Base-by-base conservation (phyloP, 768 basidiomycete genomes). In the Jaapia argillacea region DNA sequence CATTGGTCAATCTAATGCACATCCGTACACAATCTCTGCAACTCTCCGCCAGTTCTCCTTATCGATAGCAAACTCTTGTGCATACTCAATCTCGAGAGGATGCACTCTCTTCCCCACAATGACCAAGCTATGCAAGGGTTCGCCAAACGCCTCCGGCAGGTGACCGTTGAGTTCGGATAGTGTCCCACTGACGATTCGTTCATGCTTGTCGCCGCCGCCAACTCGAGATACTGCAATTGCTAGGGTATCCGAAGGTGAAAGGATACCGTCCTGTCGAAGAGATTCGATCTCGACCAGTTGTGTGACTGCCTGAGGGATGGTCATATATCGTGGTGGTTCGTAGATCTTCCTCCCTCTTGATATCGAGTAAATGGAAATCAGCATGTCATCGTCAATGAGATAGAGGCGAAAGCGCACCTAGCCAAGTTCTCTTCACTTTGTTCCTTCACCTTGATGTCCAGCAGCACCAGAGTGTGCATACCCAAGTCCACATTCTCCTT, bases 371-470 rank as follows among this genome's bases (percentile, higher is more conserved):
- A 21, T 13, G 24, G 23, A 14, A 20, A 5, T 18, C 18, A 12
- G 24, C 14, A 10, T 31, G 5, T 33, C 39, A 38, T n/a, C n/a
- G 3, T 6, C 18, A 37, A 24, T 27, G 20, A 33, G 28, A 21
- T 23, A 37, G n/a, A n/a, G n/a, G n/a, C n/a, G n/a, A n/a, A n/a
- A n/a, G 55, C 69, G 45, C 48, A 91, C 94, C 90, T 76, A 1
- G 90, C 91, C 45, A 98, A 65, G 63, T 98, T 97, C 64, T 94
- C 92, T 56, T 96, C 93, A 57, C 79, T 94, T 66, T 97, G 92
- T 60, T 98, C 96, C 60, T 94, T 89, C 44, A 99, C 93, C 54
- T 99, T 98, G 64, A 99, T 99, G 55, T 99, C 96, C 22, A 98
- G 67, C 51, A 99, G 64, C 2, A 97, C 72, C n/a, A 97, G 76